Evolutionary conservation across 169 alveolate genomes (phyloP).

Genomic region (Plasmodium coatneyi): DNA sequence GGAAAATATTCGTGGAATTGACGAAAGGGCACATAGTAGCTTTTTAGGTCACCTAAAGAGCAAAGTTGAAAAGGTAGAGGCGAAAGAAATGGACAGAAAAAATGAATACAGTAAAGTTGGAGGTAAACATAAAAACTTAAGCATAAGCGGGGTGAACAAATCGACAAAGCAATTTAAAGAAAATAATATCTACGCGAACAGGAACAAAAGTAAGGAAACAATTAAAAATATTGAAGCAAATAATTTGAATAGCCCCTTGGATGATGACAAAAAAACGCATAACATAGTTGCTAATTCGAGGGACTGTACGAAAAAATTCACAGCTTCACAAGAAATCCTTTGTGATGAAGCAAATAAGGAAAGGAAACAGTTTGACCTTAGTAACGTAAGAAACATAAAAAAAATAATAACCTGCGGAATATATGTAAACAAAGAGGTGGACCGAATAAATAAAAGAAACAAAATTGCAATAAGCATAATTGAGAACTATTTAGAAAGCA

Average conservation of each 20-base stretch:
- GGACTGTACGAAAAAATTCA: neutral
- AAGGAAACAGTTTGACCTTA: slow-evolving; percentile 41
- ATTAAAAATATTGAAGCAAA: slow-evolving; percentile 21
- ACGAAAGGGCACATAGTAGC: neutral
- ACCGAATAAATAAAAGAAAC: slow-evolving; percentile 71
- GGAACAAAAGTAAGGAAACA: neutral
- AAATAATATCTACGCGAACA: neutral
- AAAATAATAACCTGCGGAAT: slow-evolving; percentile 68
- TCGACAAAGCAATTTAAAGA: slow-evolving; percentile 3
- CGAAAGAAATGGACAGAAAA: slow-evolving; percentile 1
- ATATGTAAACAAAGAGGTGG: slow-evolving; percentile 57
- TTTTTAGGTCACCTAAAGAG: slow-evolving; percentile 1
- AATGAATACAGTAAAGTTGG: slow-evolving; percentile 4
- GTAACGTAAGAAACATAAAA: slow-evolving; percentile 68
- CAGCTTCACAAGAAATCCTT: neutral
- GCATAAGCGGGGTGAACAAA: neutral
- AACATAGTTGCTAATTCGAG: slow-evolving; percentile 13
- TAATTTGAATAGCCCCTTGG: neutral
- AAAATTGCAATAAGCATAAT: slow-evolving; percentile 60
- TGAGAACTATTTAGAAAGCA: slow-evolving; percentile 43
- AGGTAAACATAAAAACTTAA: neutral
- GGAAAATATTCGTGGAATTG: neutral
- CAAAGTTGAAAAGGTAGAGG: neutral
- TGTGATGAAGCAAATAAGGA: slow-evolving; percentile 3
- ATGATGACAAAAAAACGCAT: slow-evolving; percentile 26